phyloP scores from a whole-genome alignment of 73 alveolate species.

The Diophrys appendiculata region DNA sequence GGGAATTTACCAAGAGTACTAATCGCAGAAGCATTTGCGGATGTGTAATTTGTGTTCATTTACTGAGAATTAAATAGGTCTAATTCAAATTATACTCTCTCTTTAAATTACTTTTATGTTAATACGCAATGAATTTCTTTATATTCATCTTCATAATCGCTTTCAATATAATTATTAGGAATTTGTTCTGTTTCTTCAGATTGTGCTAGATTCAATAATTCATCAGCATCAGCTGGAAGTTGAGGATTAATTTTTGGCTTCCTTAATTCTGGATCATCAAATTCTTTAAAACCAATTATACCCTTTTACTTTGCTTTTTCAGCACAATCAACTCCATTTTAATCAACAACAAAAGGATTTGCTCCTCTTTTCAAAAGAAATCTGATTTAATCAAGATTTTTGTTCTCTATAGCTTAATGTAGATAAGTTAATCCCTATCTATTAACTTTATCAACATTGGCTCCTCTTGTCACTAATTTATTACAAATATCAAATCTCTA shows the following conservation, averaged over 20 bases:
- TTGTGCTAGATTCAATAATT: background rate
- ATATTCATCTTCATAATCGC: background rate
- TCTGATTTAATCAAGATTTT: background rate
- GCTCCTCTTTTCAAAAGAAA: background rate
- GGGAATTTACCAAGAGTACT: too few species aligned
- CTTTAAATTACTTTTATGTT: too few species aligned
- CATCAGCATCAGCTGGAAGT: background rate
- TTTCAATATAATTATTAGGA: background rate
- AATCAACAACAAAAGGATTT: background rate
- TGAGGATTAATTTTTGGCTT: background rate
- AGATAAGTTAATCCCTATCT: background rate
- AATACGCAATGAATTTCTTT: too few species aligned
- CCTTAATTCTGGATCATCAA: background rate
- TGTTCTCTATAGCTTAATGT: background rate
- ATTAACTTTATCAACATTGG: background rate
- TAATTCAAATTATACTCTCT: too few species aligned
- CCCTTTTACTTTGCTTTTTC: background rate
- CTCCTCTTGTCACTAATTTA: constrained; percentile 22
- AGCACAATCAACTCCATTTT: background rate
- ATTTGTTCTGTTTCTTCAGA: background rate
- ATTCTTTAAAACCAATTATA: background rate
- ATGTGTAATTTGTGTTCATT: too few species aligned
- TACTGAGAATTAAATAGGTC: too few species aligned
- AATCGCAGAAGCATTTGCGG: too few species aligned
- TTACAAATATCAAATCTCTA: constrained; percentile 11